Percentiles rank a stretch among this genome's conserved stretches.
Conservation (phyloP, 768 basidiomycete genomes). For the Pholiota molesta region DNA sequence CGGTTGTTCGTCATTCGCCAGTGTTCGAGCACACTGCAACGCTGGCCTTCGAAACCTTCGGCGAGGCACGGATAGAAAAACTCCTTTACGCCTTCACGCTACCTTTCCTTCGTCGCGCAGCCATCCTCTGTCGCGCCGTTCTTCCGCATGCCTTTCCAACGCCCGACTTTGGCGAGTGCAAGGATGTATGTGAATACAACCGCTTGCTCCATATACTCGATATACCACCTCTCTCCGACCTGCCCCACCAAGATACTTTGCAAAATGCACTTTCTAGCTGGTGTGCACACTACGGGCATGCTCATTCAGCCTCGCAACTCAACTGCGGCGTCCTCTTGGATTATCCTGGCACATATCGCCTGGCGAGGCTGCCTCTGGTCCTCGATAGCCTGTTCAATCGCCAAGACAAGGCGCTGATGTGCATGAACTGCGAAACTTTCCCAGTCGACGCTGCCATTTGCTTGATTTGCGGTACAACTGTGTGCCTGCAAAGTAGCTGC, state of each 20-base stretch:
- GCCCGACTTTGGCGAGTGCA: conserved; percentile 39
- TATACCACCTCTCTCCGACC: conserved; percentile 78
- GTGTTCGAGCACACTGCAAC: conserved; percentile 86
- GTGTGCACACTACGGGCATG: conserved; percentile 87
- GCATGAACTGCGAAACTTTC: conserved; percentile 74
- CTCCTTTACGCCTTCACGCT: conserved; percentile 86
- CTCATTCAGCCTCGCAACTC: conserved; percentile 76
- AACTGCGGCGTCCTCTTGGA: conserved; percentile 83
- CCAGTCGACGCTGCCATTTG: conserved; percentile 91
- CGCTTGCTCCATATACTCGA: conserved; percentile 75
- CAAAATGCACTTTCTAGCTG: conserved; percentile 89
- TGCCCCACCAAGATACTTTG: conserved; percentile 84
- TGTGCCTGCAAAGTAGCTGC: conserved; percentile 92
- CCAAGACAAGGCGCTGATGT: conserved; percentile 73
- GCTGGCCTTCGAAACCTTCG: conserved; percentile 76
- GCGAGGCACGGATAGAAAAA: conserved; percentile 84
- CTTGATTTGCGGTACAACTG: conserved; percentile 83
- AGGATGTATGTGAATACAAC: conserved; percentile 70
- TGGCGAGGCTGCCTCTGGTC: conserved; percentile 77
- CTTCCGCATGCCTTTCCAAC: conserved; percentile 66
- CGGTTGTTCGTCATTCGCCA: conserved; percentile 86
- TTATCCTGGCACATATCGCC: conserved; percentile 80
- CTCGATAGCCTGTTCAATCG: conserved; percentile 85
- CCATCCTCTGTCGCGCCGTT: conserved; percentile 81
- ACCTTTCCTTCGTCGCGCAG: conserved; percentile 87